Evolutionary conservation across 2,329 filamentous ascomycete species (phyloP), one percentile per base, ranked within the genome.

Genomic region (Pseudophaeomoniella oleicola): DNA sequence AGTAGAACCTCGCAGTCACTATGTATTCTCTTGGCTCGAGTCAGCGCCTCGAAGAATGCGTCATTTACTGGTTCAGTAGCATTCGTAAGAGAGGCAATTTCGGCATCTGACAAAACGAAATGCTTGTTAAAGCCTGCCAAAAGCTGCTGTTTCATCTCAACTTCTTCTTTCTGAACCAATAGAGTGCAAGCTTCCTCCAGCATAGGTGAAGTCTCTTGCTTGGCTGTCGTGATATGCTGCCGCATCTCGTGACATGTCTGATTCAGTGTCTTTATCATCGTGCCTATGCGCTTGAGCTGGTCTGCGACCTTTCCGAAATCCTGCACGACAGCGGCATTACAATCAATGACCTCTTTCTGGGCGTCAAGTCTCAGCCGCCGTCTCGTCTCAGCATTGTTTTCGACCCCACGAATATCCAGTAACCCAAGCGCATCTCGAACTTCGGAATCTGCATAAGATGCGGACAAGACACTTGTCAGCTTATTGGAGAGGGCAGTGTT

Each of bases 221-320:
- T 82, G 19, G 86, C 81, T n/a, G 76, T 68, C 6, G 66, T 64
- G 38, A 94, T 78, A 47, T 90, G 81, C 22, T 66, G 67, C 45
- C 82, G 81, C 73, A 94, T 90, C 45, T 81, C 75, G 32, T 75
- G 70, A 52, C 86, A 94, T 44, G 75, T 84, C 44, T 71, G 69
- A 52, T 94, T 94, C 19, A 96, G 64, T 45, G 69, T 81, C 33
- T 72, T 70, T 39, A 98, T 79, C 3, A 82, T 85, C 14, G 67
- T 64, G 15, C 86, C 86, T 45, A 96, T 90, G 4, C 81, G 78
- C 50, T 76, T 76, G 36, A 96, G 64, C 85, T 94, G 88, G 78
- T 92, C 83, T 18, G 87, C 84, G 44, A 98, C 85, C 38, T 77
- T 71, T 22, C 86, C 84, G 59, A 96, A 96, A 53, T 94, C 85